These are phyloP conservation scores for Neonectria punicea DNA, from an alignment of 2,329 filamentous ascomycete genomes.

Conservation along the genomic window DNA sequence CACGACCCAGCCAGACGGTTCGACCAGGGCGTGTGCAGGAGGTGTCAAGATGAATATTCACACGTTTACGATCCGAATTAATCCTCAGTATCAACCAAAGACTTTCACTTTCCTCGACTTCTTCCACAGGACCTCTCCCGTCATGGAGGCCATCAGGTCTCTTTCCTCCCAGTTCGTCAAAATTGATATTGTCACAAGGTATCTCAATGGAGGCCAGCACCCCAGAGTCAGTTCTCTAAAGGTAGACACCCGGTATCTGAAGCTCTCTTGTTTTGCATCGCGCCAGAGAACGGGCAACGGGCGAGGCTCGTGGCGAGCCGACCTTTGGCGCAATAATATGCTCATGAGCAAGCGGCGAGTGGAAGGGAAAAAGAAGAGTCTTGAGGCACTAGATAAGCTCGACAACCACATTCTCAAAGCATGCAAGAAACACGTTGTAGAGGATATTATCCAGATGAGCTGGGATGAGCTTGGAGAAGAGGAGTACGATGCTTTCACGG, in stretches of 20 bases:
- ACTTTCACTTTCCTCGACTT: slow-evolving; percentile 51
- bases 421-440: not conserved
- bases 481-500: not conserved
- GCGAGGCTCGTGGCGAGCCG: not conserved
- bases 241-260: slow-evolving; percentile 26
- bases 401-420: not conserved
- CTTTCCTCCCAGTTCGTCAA: slow-evolving; percentile 51
- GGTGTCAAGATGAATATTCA: slow-evolving; percentile 47
- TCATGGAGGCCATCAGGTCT: slow-evolving; percentile 45
- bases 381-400: not conserved
- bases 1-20: slow-evolving; percentile 27
- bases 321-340: not conserved
- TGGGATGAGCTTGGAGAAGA: not conserved
- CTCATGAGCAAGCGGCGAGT: not conserved
- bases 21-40: slow-evolving; percentile 21
- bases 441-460: not conserved
- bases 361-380: not conserved
- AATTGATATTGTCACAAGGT: slow-evolving; percentile 47
- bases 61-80: slow-evolving; percentile 56
- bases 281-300: slow-evolving; percentile 4
- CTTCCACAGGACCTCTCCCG: slow-evolving; percentile 43
- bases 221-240: slow-evolving; percentile 10
- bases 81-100: slow-evolving; percentile 36
- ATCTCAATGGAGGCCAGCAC: slow-evolving; percentile 23
- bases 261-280: slow-evolving; percentile 23